Evolutionary conservation across 306 rosid genomes (phyloP).

Genomic region (Delonix regia): DNA sequence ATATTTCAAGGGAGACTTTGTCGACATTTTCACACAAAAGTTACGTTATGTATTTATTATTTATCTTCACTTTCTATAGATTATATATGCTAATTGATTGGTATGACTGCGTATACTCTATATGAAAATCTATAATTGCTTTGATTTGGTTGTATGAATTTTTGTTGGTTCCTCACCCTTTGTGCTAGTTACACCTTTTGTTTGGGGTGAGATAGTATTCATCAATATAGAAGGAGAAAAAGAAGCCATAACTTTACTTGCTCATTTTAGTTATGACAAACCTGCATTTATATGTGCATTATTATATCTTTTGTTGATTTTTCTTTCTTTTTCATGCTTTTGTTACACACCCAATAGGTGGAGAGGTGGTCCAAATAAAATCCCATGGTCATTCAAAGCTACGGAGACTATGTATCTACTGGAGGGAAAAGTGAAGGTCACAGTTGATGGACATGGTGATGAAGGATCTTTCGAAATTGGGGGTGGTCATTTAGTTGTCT

Average conservation of each 20-base stretch:
- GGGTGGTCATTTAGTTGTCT: slow-evolving; percentile 58
- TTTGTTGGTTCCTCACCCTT: no score
- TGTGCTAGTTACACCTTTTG: no score
- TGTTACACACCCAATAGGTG: slow-evolving; percentile 34
- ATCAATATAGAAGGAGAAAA: background rate
- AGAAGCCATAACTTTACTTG: background rate
- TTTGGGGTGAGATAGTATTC: no score
- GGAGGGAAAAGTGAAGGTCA: slow-evolving; percentile 59
- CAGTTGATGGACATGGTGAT: slow-evolving; percentile 44
- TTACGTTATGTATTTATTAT: no score
- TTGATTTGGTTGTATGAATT: no score
- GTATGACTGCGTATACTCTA: no score
- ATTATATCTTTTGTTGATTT: background rate
- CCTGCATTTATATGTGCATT: background rate
- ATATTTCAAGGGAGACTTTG: no score
- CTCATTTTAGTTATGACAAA: background rate
- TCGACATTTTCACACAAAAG: no score
- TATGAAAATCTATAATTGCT: no score
- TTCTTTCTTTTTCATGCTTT: background rate
- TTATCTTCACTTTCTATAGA: no score
- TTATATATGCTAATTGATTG: no score
- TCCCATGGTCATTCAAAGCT: slow-evolving; percentile 51
- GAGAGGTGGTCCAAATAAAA: slow-evolving; percentile 52
- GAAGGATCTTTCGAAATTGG: slow-evolving; percentile 54
- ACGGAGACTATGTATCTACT: slow-evolving; percentile 60